Evolutionary conservation across 2,329 filamentous ascomycete species (phyloP), one percentile per base, ranked within the genome.

Genomic region (Exophiala bonariae): DNA sequence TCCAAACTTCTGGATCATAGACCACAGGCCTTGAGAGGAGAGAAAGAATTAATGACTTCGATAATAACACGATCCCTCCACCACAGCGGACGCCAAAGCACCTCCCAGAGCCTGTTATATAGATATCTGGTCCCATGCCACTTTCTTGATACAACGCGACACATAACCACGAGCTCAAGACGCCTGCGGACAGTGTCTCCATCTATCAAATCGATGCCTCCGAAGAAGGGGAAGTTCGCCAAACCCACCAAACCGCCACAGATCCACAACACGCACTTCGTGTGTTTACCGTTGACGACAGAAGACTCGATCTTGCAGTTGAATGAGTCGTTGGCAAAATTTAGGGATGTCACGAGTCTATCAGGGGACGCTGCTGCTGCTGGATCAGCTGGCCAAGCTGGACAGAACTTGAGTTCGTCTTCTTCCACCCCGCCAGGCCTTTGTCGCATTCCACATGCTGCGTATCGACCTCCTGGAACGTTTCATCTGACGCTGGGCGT

Each of bases 401-500:
- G n/a, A n/a, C n/a, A n/a, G n/a, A n/a, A n/a, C n/a, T n/a, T n/a
- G n/a, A n/a, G n/a, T n/a, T 26, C 23, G 11, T 26, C 23, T 6
- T 6, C 23, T 26, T 11, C 23, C 6, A 11, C 6, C 11, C 11
- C 23, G 11, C 23, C 6, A 11, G 23, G 30, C 22, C 35, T 59
- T 4, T 43, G 54, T 11, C 72, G 73, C 4, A 69, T 92, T 8
- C 86, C 87, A 0, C 64, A 73, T 23, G 78, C 78, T 44, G 89
- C 89, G 2, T 71, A 96, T 41, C 76, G 90, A 20, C 89, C 89
- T 0, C 68, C 88, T 0, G 87, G 88, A 1, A 90, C 89, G 1
- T 68, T 96, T 38, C 92, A 97, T 67, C 72, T 95, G 2, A 96
- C 91, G 0, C 75, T 96, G 0, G 91, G 90, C 0, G 87, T 95